These are phyloP conservation scores for Pueraria montana DNA, from an alignment of 306 rosid species.

Conservation along the genomic window DNA sequence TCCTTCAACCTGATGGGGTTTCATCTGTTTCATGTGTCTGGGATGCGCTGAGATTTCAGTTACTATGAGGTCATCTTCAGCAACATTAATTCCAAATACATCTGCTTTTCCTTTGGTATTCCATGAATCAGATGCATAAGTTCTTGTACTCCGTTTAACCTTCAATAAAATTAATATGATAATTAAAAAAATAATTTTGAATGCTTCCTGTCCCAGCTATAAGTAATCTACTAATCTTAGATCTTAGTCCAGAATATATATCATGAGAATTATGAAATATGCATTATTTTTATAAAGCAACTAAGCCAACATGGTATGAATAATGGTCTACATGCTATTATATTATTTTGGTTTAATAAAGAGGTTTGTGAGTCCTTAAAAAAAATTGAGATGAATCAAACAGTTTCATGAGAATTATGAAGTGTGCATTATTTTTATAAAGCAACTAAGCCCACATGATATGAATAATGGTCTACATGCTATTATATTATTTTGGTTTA, in stretches of 20 bases:
- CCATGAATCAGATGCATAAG: slow-evolving; percentile 76
- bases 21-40: not conserved
- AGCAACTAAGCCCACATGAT: too few species aligned
- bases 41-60: too few species aligned
- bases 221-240: not conserved
- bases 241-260: slow-evolving; percentile 34
- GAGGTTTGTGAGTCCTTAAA: too few species aligned
- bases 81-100: slow-evolving; percentile 51
- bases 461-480: too few species aligned
- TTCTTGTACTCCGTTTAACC: slow-evolving; percentile 71
- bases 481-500: too few species aligned
- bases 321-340: too few species aligned
- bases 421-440: too few species aligned
- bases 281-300: not conserved
- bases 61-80: too few species aligned
- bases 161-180: slow-evolving; percentile 13
- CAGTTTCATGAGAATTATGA: too few species aligned
- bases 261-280: not conserved
- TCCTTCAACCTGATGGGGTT: too few species aligned
- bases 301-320: not conserved
- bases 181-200: slow-evolving; percentile 26
- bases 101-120: slow-evolving; percentile 48
- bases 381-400: too few species aligned
- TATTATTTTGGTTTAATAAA: too few species aligned
- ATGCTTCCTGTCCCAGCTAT: not conserved